phyloP scores from a whole-genome alignment of 768 basidiomycete species.

The Xerocomus brunneocitrinus region DNA sequence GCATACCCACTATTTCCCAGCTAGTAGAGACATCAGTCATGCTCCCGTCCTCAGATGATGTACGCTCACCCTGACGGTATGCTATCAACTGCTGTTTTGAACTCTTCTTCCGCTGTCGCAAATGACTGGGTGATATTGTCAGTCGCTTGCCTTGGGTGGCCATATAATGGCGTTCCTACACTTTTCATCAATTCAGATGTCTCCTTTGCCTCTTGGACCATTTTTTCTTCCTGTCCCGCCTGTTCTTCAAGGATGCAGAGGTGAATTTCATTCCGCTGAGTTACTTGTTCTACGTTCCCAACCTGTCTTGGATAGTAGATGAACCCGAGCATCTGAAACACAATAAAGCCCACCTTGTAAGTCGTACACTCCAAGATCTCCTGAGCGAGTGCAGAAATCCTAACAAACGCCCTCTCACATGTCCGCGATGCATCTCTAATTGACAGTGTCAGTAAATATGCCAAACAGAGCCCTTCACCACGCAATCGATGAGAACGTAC shows the following conservation, averaged over 20 bases:
- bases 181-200: conserved; percentile 16
- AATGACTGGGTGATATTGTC: conserved; percentile 6
- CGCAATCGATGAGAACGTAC: neutral
- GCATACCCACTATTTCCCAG: conserved; percentile 14
- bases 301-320: conserved; percentile 1
- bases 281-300: conserved; percentile 10
- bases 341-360: conserved; percentile 7
- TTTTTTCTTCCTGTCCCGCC: conserved; percentile 9
- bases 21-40: neutral
- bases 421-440: conserved; percentile 13
- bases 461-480: neutral
- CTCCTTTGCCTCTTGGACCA: conserved; percentile 13
- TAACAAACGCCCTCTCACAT: conserved; percentile 13
- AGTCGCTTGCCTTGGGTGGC: neutral
- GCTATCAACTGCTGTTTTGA: conserved; percentile 13
- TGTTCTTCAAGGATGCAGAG: conserved; percentile 13
- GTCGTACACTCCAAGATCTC: conserved; percentile 20
- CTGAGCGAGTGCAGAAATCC: conserved; percentile 14
- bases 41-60: neutral
- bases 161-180: neutral
- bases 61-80: conserved; percentile 12
- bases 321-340: no score
- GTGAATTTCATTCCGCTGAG: conserved; percentile 13
- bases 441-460: neutral
- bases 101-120: conserved; percentile 11